phyloP scores from a whole-genome alignment of 1,284 basidiomycete genomes.

The Naganishia sp. region DNA sequence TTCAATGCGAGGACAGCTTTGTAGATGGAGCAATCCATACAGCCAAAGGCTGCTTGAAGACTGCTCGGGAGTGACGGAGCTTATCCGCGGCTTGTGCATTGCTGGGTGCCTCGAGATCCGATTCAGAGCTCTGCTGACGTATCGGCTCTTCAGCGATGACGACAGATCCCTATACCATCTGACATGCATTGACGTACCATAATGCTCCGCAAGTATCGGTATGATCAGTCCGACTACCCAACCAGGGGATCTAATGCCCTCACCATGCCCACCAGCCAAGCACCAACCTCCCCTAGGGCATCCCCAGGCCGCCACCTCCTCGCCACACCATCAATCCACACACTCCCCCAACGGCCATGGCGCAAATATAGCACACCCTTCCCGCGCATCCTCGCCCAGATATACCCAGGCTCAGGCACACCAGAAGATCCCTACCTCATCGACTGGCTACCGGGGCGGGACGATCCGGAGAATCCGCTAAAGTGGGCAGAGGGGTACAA shows the following conservation, averaged over 20 bases:
- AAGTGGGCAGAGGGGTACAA: slow-evolving; percentile 41
- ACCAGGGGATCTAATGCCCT: too few relatives aligned
- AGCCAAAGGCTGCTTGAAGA: too few relatives aligned
- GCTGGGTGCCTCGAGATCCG: neutral
- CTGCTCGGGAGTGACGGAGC: too few relatives aligned
- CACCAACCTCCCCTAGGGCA: neutral
- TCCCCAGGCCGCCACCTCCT: neutral
- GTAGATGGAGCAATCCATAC: too few relatives aligned
- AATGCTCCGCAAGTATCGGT: too few relatives aligned
- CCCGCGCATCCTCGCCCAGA: slow-evolving; percentile 45
- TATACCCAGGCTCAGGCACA: slow-evolving; percentile 53
- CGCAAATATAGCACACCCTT: slow-evolving; percentile 50
- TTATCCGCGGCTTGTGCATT: too few relatives aligned
- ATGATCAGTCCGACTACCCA: too few relatives aligned
- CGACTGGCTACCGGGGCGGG: slow-evolving; percentile 43
- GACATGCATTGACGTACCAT: neutral
- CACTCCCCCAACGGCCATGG: slow-evolving; percentile 44
- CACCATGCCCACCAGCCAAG: too few relatives aligned
- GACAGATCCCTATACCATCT: too few relatives aligned
- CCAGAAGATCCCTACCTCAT: slow-evolving; percentile 53
- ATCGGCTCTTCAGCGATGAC: neutral
- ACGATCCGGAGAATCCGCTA: slow-evolving; percentile 45
- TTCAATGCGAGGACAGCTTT: too few relatives aligned
- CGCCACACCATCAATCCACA: slow-evolving; percentile 32
- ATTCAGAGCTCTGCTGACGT: neutral